Base-by-base conservation (phyloP, 495 filamentous ascomycete genomes). In the Corynascus novoguineensis region DNA sequence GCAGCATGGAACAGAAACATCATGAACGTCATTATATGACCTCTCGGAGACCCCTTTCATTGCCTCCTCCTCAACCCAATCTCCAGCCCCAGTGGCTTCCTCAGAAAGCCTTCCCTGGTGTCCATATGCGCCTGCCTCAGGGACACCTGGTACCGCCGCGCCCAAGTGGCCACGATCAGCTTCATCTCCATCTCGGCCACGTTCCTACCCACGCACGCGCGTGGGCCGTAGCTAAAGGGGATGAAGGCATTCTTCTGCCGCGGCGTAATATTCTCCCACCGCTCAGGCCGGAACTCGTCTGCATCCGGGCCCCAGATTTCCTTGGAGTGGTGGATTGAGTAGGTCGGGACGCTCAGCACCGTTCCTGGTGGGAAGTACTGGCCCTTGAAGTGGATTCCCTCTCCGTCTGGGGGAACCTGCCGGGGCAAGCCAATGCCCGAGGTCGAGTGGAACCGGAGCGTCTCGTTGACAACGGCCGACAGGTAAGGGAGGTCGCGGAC, bases 181-280 rank as follows among this genome's bases (percentile, higher is more conserved):
- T 86, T 83, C 73, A 96, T 76, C 68, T 95, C 91, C 90, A 96
- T 95, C 79, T 95, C 91, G 0, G 91, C 91, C 19, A 96, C 86
- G 67, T 92, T 93, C 46, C 89, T 70, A 0, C 90, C 90, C 15
- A 96, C 88, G 60, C 90, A 96, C 5, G 86, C 81, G 17, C 90
- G 71, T 2, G 91, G 90, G 0, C 91, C 91, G 47, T 87, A 81
- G 57, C 81, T 86, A 68, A 96, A 96, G 0, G 91, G 91, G 49
- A 96, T 80, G 60, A 96, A 96, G 0, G 86, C 85, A 17, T 78
- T 78, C 72, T 89, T 90, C 64, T 92, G 89, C 44, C 78, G 72
- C 17, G 82, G 55, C 6, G 83, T 90, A 7, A 84, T 59, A 2
- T 60, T 62, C 55, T 77, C 68, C 90, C 90, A 97, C 38, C 92